Evolutionary conservation across 1,284 basidiomycete genomes (phyloP), one percentile per base, ranked within the genome.

Genomic region (Pseudozyma hubeiensis): DNA sequence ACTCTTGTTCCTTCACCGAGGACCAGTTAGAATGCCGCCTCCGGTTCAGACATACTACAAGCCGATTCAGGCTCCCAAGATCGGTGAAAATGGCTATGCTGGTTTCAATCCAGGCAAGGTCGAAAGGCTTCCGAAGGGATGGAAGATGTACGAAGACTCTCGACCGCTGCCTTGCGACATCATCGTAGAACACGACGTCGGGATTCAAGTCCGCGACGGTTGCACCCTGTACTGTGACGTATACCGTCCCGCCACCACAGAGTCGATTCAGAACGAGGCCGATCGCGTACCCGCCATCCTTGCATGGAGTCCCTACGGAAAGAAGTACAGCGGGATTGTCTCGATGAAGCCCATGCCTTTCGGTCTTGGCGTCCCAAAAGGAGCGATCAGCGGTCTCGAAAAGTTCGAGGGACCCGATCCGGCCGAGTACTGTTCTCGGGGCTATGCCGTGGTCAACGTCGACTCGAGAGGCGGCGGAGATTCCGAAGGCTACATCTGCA

Each of bases 331-430:
- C 16, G 61, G 52, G 5, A 61, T 65, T 40, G 11, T 56, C 29
- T 50, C 56, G 29, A 44, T 51, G 40, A 37, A 34, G 39, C 30
- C 39, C 46, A 61, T 65, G 67, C 46, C 53, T 1, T 53, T 61
- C 33, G 53, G 47, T 35, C 53, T 61, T 10, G 65, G 71, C 47
- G 54, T 69, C 41, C 40, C 63, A 34, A 54, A 68, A 56, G 43
- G 64, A 59, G 34, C 56, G 43, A 29, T 75, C 17, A 61, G 63
- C 19, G 81, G 81, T 7, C 65, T 71, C 40, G 65, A 81, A 43
- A 77, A 80, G 44, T 80, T 75, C 34, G 78, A 82, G 29, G 65
- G 73, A 34, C 34, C 79, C 48, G 85, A 87, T 24, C 80, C 81
- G 17, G 80, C 80, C 13, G 57, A 66, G 30, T 80, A 68, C 67